Evolutionary conservation across 768 basidiomycete species (phyloP).

Genomic region (Mycena epipterygia): DNA sequence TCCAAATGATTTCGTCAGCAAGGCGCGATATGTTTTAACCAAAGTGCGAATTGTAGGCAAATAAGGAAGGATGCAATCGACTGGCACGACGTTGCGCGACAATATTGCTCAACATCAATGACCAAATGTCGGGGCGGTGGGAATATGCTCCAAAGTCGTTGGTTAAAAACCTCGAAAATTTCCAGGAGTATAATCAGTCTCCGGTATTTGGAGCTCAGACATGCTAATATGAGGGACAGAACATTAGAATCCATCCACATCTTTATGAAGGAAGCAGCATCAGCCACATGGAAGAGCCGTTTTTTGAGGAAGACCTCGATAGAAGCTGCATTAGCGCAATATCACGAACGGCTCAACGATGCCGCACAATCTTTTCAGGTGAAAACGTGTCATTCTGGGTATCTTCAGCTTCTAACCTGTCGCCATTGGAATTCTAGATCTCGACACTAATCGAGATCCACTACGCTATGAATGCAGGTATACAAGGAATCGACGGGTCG

Average conservation of each 20-base stretch:
- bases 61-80: conserved; percentile 55
- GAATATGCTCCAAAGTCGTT: conserved; percentile 57
- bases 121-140: conserved; percentile 61
- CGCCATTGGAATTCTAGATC: conserved; percentile 44
- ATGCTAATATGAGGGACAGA: conserved; percentile 40
- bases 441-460: conserved; percentile 64
- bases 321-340: conserved; percentile 53
- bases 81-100: conserved; percentile 57
- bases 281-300: conserved; percentile 56
- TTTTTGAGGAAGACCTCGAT: conserved; percentile 56
- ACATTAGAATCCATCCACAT: conserved; percentile 53
- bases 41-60: conserved; percentile 48
- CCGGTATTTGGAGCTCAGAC: background rate
- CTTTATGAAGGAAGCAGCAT: conserved; percentile 55
- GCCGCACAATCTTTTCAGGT: conserved; percentile 65
- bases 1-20: background rate
- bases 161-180: conserved; percentile 54
- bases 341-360: conserved; percentile 54
- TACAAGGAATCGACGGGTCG: conserved; percentile 37
- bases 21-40: background rate
- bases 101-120: conserved; percentile 57
- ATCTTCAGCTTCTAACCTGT: background rate
- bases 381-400: conserved; percentile 2
- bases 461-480: conserved; percentile 39
- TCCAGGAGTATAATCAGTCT: conserved; percentile 51